These are phyloP conservation scores for Mycotypha africana DNA, from an alignment of 371 early-diverging fungal species.

Conservation along the genomic window DNA sequence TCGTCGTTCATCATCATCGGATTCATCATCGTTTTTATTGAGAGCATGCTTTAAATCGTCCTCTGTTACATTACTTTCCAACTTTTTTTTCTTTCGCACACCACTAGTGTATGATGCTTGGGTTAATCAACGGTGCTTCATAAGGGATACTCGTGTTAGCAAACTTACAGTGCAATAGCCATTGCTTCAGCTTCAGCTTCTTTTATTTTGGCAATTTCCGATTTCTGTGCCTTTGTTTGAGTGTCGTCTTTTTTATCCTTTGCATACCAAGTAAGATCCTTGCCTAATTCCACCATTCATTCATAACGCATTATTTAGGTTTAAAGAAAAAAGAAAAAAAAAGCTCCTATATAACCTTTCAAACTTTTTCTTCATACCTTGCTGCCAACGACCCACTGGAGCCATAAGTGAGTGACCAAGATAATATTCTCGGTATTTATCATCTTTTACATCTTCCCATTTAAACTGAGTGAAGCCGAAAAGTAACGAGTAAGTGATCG, in stretches of 20 bases:
- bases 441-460: constrained; percentile 76
- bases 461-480: constrained; percentile 33
- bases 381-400: constrained; percentile 70
- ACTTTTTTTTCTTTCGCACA: constrained; percentile 46
- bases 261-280: constrained; percentile 73
- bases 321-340: too few relatives aligned
- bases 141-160: neutral
- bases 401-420: constrained; percentile 82
- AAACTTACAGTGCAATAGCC: constrained; percentile 68
- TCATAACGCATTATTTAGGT: constrained; percentile 1
- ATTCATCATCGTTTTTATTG: constrained; percentile 32
- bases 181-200: constrained; percentile 77
- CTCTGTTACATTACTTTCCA: constrained; percentile 49
- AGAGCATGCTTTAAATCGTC: constrained; percentile 57
- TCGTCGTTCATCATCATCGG: constrained; percentile 27
- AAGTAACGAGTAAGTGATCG: too few relatives aligned
- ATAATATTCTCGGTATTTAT: constrained; percentile 83
- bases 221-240: constrained; percentile 15
- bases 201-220: constrained; percentile 63
- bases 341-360: too few relatives aligned
- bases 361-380: too few relatives aligned
- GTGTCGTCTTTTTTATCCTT: constrained; percentile 43
- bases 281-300: too few relatives aligned
- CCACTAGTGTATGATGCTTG: constrained; percentile 34
- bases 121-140: too few relatives aligned